Conservation (phyloP, 2,329 filamentous ascomycete genomes). For the Fusarium pseudograminearum region DNA sequence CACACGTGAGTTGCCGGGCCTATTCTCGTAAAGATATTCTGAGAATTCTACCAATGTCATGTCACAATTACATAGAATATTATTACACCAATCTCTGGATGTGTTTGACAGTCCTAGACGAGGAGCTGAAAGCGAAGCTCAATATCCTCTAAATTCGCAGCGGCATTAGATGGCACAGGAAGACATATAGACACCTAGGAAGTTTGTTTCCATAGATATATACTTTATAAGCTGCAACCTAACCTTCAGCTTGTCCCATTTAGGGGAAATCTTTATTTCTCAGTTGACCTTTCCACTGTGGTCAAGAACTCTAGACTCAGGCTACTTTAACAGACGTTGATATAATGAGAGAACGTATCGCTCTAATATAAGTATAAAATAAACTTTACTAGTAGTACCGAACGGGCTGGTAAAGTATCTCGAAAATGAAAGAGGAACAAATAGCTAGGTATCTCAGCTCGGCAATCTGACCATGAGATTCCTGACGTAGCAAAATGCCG, state of each 20-base stretch:
- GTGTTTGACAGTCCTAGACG: neutral
- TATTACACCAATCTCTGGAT: neutral
- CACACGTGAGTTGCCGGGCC: too few relatives aligned
- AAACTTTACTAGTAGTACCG: rapidly evolving
- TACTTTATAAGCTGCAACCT: neutral
- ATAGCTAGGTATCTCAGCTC: neutral
- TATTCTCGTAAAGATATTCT: neutral
- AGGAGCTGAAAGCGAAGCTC: rapidly evolving
- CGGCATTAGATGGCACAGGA: rapidly evolving
- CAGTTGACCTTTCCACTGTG: too few relatives aligned
- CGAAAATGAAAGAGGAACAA: neutral
- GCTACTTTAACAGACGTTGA: rapidly evolving
- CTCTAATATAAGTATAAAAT: neutral
- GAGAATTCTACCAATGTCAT: too few relatives aligned
- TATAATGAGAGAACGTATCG: too few relatives aligned
- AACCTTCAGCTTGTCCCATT: too few relatives aligned
- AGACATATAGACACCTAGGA: rapidly evolving
- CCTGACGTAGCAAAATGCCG: neutral
- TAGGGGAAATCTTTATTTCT: too few relatives aligned
- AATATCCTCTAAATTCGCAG: too few relatives aligned
- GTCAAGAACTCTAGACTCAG: rapidly evolving
- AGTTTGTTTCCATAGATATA: neutral
- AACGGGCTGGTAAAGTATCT: rapidly evolving
- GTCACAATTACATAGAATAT: rapidly evolving
- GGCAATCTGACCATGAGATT: neutral